phyloP scores from a whole-genome alignment of 257 asterid species.

The Nicotiana knightiana region DNA sequence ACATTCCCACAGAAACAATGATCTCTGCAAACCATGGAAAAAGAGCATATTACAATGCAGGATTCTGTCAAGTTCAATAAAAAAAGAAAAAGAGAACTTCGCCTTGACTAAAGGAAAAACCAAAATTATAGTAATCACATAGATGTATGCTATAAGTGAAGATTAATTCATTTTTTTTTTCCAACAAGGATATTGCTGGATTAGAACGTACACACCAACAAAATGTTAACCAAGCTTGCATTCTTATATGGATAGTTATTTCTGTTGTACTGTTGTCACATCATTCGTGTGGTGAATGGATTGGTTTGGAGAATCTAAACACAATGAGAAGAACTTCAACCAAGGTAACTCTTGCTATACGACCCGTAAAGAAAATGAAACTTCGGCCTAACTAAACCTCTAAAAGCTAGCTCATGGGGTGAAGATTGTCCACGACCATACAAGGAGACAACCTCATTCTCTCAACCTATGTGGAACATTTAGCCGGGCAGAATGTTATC shows the following conservation, averaged over 20 bases:
- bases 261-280: not conserved
- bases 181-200: not conserved
- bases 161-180: not conserved
- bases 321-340: not conserved
- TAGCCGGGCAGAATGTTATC: not conserved
- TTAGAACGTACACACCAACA: not conserved
- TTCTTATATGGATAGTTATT: not conserved
- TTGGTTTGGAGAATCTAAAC: not conserved
- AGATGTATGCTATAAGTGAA: not conserved
- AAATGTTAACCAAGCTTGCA: not conserved
- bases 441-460: not conserved
- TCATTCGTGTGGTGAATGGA: not conserved
- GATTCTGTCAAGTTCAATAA: not conserved
- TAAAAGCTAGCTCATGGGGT: not conserved
- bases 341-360: not conserved
- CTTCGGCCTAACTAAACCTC: not conserved
- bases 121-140: not conserved
- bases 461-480: not conserved
- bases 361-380: not conserved
- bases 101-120: not conserved
- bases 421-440: not conserved
- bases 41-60: not conserved
- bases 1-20: constrained; percentile 86
- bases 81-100: not conserved
- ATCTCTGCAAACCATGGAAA: constrained; percentile 51